These are phyloP conservation scores for Aegilops bicornis DNA, from an alignment of 176 grass and related monocot species.

Conservation along the genomic window DNA sequence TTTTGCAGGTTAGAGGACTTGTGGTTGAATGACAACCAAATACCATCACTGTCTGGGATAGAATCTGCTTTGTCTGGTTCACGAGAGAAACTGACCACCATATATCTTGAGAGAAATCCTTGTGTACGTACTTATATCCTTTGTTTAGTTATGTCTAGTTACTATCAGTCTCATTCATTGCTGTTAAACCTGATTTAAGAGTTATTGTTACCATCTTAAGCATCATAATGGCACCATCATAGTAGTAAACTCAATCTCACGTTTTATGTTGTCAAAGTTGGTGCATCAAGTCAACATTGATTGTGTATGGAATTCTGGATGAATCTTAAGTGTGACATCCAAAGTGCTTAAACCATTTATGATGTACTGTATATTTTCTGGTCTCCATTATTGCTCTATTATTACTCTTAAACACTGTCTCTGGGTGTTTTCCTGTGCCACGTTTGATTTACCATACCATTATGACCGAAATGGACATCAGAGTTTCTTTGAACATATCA, in stretches of 20 bases:
- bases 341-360: not conserved
- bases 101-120: constrained; percentile 96
- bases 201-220: not conserved
- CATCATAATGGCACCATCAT: not conserved
- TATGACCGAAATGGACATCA: not conserved
- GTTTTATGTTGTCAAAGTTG: not conserved
- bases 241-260: not conserved
- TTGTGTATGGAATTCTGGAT: not conserved
- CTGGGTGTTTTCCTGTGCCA: not conserved
- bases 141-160: not conserved
- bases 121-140: constrained; percentile 62
- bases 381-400: not conserved
- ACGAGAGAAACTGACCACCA: constrained; percentile 68
- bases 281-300: not conserved
- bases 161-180: not conserved
- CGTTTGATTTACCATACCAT: not conserved
- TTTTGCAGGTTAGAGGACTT: constrained; percentile 79
- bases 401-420: not conserved
- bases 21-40: constrained; percentile 99
- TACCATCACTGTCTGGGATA: constrained; percentile 77
- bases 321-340: not conserved
- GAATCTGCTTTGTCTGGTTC: constrained; percentile 66
- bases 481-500: not conserved
- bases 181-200: not conserved
- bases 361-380: not conserved